Percentiles rank a stretch among this genome's conserved stretches.
Conservation (phyloP, 2,329 filamentous ascomycete genomes). For the Zasmidium angulare region DNA sequence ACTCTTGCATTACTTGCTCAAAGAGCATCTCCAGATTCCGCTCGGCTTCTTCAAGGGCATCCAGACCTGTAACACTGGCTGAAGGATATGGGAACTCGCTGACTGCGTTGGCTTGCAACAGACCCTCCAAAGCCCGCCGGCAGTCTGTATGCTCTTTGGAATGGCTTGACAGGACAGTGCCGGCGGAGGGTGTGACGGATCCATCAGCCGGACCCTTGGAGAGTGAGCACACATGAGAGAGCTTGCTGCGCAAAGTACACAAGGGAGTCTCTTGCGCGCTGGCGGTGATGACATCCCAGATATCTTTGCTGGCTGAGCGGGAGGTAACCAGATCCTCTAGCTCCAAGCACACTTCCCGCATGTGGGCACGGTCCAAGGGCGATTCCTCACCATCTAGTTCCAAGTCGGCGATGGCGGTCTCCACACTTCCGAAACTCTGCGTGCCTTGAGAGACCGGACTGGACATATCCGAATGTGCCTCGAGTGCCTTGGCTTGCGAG, state of each 20-base stretch:
- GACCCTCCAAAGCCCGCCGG: background rate
- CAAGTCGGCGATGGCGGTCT: background rate
- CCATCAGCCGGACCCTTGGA: background rate
- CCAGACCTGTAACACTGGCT: background rate
- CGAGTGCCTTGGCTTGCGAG: constrained; percentile 29
- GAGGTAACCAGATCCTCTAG: constrained; percentile 19
- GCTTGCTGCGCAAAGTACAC: constrained; percentile 11
- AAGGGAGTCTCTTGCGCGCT: background rate
- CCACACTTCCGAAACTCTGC: background rate
- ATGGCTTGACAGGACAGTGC: background rate
- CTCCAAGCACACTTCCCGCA: constrained; percentile 18
- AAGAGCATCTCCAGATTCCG: constrained; percentile 50
- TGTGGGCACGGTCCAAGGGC: background rate
- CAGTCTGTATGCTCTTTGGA: background rate
- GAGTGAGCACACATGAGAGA: background rate
- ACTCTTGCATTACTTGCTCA: constrained; percentile 72
- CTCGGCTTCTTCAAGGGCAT: background rate
- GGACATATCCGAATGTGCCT: constrained; percentile 1
- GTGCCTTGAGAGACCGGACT: background rate
- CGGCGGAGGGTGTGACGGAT: background rate
- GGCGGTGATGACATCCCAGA: constrained; percentile 16
- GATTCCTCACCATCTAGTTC: background rate
- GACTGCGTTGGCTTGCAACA: background rate
- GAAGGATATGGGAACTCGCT: background rate
- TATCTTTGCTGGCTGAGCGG: constrained; percentile 6